Base-by-base conservation (phyloP, 441 rosid genomes). In the Croton laevigatus region DNA sequence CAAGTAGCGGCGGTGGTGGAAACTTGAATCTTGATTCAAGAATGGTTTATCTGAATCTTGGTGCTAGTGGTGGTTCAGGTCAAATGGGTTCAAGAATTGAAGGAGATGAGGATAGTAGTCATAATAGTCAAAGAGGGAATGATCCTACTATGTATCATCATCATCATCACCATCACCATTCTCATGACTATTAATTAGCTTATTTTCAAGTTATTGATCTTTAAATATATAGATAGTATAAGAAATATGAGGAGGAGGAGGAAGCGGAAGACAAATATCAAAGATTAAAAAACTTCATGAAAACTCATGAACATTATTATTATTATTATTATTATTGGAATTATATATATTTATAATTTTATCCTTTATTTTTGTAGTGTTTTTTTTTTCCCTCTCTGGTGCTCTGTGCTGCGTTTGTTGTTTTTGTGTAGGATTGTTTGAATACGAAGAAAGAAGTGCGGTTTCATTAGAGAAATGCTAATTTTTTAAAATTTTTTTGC, bases 11-110 rank as follows among this genome's bases (percentile, higher is more conserved):
- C 19, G 82, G 82, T 68, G 81, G 71, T 23, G 80, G 68, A 17
- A 82, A 75, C 49, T 66, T 83, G 51, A 93, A 89, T 81, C 71
- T 94, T 76, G 94, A 94, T 78, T 88, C 98, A 51, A 90, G 97
- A 74, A 73, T 88, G 84, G 97, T 89, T 72, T 94, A 94, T 81
- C 84, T 91, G 65, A 90, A 94, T 77, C 97, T 94, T 58, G 95
- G 97, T 48, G 97, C 93, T 13, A 75, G 84, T 3, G 53, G 53
- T 19, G 76, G 77, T 77, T 75, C 89, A 20, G 76, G 81, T 69
- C 95, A 84, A 57, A 85, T 91, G 87, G 86, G 86, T 13, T 81
- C 82, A 46, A 78, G 90, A 75, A 75, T 85, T 76, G 91, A 80
- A 20, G 84, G 79, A 58, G 87, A 80, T 19, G 89, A 87, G 32